Evolutionary conservation across 1,139 yeast species (phyloP), one percentile per base, ranked within the genome.

Genomic region (Yamadazyma diddensiae): DNA sequence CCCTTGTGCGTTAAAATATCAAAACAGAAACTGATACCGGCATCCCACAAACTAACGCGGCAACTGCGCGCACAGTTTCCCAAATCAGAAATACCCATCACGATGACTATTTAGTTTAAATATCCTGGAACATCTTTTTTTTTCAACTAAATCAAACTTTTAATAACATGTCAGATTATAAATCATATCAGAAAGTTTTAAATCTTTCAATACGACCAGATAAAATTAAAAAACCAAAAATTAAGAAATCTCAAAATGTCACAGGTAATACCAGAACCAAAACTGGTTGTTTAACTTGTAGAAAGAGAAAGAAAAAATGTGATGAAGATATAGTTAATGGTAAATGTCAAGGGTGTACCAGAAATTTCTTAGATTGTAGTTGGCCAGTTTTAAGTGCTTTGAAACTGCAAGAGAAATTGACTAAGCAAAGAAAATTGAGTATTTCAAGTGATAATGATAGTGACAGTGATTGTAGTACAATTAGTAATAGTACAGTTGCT

Each of bases 221-320:
- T 14, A 49, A 45, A 30, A 47, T 44, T 24, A 35, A 38, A 31
- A 45, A 52, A 29, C 41, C 51, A 25, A 46, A 46, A 28, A 30
- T 19, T 13, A 29, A 29, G 25, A 30, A 26, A n/a, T 17, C 35
- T 3, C 28, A 30, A 3, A 28, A 26, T 16, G 22, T 12, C 13
- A 8, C 41, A 8, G 41, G 46, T 2, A 61, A 52, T 41, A 58
- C 47, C 37, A 59, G 73, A 53, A 64, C 71, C 20, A 65, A 62
- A 39, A 60, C 71, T 4, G 73, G 73, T 10, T 66, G 73, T 45
- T 53, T 65, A 31, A 65, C 71, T 6, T 66, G 73, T 42, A 60
- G 73, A 35, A 63, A 55, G 50, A 59, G 73, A 50, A 66, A 66
- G 62, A 66, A 66, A 59, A 66, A 66, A 59, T 66, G 73, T 52